Evolutionary conservation across 2,329 filamentous ascomycete species (phyloP), one percentile per base, ranked within the genome.

Genomic region (Juglanconis juglandina): DNA sequence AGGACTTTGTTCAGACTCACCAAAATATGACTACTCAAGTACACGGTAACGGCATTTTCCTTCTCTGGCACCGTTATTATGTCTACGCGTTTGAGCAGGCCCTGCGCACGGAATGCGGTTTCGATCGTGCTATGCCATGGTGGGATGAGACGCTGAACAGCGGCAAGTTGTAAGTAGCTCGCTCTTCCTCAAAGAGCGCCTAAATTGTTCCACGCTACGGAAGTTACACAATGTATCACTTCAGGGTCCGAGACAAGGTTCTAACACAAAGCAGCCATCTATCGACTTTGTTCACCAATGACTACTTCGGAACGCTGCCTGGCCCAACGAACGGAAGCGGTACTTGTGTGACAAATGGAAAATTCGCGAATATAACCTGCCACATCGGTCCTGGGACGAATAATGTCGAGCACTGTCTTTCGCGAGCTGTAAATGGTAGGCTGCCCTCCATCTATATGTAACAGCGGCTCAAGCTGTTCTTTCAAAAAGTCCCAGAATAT

Each of bases 1-100:
- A 73, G 60, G 72, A 73, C 55, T 63, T 73, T 48, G 68, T 70
- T 6, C 67, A 66, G 13, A 59, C 71, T 2, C 71, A 73, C 64
- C 71, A 73, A 65, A 57, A 64, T 46, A 68, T 70, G 53, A 64
- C 69, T 11, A 67, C 68, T 55, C 68, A 69, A 63, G 71, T 73
- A 48, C 72, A 73, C 68, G 69, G 69, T 59, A 63, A 63, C 55
- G 58, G 37, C 17, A 56, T 54, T 8, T 59, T 62, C 52, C 44
- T 62, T 2, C 51, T 51, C 6, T 62, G 56, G 60, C 56, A 59
- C 46, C 56, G 56, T 1, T 53, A 42, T 37, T 62, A 51, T 37
- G 35, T 62, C 10, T 46, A 44, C 35, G 51, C 56, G 3, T 62
- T 58, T 46, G 60, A 62, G 51, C 42, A 58, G 37, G 50, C 52